These are phyloP conservation scores for Zymoseptoria tritici DNA, from an alignment of 2,329 filamentous ascomycete genomes.

Conservation along the genomic window DNA sequence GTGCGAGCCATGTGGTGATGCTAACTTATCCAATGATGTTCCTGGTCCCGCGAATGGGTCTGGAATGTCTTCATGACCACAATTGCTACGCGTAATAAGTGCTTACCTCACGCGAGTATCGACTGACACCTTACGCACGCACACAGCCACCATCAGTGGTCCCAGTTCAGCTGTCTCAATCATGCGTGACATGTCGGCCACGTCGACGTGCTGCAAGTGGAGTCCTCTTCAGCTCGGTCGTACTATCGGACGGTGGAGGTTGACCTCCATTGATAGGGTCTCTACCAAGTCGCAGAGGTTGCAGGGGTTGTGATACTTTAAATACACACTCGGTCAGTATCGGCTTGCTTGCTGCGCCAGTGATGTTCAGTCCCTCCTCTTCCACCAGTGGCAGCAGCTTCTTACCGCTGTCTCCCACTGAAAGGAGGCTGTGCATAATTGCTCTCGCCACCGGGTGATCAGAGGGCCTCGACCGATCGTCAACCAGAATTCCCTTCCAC, in stretches of 20 bases:
- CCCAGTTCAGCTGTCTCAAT: neutral
- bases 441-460: neutral
- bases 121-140: too few relatives aligned
- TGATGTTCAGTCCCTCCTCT: neutral
- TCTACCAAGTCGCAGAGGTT: neutral
- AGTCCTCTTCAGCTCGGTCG: neutral
- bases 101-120: too few relatives aligned
- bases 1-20: neutral
- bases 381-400: neutral
- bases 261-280: neutral
- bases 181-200: neutral
- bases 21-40: neutral
- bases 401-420: neutral
- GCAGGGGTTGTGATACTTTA: neutral
- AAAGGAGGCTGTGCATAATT: neutral
- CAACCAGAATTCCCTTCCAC: neutral
- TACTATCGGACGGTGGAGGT: neutral
- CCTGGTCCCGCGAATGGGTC: too few relatives aligned
- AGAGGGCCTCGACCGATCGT: neutral
- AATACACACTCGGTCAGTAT: neutral
- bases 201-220: neutral
- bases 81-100: too few relatives aligned
- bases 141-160: too few relatives aligned
- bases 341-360: neutral
- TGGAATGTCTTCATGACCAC: too few relatives aligned